phyloP scores from a whole-genome alignment of 805 yeast genomes.

The Lachancea waltii region DNA sequence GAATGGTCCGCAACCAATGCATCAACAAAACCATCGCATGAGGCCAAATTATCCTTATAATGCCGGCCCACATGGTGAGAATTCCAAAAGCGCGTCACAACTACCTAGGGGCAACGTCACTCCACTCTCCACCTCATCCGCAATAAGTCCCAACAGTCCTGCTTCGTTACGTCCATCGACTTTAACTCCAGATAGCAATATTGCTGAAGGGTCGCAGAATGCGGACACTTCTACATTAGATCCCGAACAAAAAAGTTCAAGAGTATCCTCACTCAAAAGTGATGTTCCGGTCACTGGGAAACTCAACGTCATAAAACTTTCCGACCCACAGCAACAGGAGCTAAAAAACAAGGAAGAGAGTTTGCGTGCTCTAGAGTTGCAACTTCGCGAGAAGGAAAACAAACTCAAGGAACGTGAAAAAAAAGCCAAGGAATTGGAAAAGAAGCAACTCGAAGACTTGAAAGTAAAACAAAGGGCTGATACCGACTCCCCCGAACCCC shows the following conservation, averaged over 20 bases:
- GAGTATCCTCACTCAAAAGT: neutral
- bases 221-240: neutral
- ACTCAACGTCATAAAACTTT: constrained; percentile 22
- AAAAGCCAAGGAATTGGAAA: neutral
- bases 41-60: neutral
- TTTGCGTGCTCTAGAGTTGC: constrained; percentile 4
- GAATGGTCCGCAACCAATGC: neutral
- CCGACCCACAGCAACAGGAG: constrained; percentile 21
- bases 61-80: neutral
- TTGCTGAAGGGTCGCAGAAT: constrained; percentile 1
- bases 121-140: constrained; percentile 10
- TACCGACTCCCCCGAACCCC: neutral
- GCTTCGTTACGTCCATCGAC: constrained; percentile 2
- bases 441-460: neutral
- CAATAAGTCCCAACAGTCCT: constrained; percentile 7
- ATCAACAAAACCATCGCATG: neutral
- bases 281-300: constrained; percentile 10
- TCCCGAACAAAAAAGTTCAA: neutral
- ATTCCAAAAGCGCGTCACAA: neutral
- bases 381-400: constrained; percentile 12
- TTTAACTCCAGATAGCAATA: constrained; percentile 6
- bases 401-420: neutral
- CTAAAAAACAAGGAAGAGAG: neutral
- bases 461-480: neutral
- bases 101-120: constrained; percentile 2